Conservation (phyloP, 1,284 basidiomycete species). For the Cryptococcus amylolentus region DNA sequence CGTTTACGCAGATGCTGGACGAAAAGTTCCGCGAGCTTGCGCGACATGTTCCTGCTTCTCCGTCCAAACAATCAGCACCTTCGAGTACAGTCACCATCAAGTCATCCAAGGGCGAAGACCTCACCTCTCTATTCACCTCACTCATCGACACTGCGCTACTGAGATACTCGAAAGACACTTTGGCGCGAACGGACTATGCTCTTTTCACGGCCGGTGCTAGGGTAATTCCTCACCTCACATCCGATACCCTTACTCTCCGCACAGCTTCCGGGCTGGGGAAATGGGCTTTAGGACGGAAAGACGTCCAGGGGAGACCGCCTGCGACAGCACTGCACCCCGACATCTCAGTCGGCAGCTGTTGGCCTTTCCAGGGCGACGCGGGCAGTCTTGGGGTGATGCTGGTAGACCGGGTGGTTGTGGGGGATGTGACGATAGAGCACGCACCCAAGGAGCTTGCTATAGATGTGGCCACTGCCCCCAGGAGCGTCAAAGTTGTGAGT, state of each 20-base stretch:
- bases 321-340: conserved; percentile 75
- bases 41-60: conserved; percentile 17
- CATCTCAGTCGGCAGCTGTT: conserved; percentile 77
- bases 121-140: conserved; percentile 64
- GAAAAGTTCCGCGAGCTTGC: conserved; percentile 26
- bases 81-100: conserved; percentile 60
- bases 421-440: conserved; percentile 84
- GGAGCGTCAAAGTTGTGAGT: conserved; percentile 64
- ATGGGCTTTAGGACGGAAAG: conserved; percentile 31
- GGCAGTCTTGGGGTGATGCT: conserved; percentile 81
- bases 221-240: conserved; percentile 76
- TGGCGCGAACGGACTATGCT: conserved; percentile 80
- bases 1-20: conserved; percentile 36
- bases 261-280: conserved; percentile 43
- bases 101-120: conserved; percentile 68
- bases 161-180: conserved; percentile 67
- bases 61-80: conserved; percentile 18
- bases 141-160: conserved; percentile 68
- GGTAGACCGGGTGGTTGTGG: conserved; percentile 63
- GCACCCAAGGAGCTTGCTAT: conserved; percentile 71
- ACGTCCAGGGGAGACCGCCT: conserved; percentile 70
- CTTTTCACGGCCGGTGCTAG: conserved; percentile 75
- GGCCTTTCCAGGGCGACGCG: conserved; percentile 76
- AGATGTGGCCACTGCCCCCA: conserved; percentile 74
- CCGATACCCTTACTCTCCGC: conserved; percentile 65